phyloP scores from a whole-genome alignment of 371 early-diverging fungal species.

The Mucor irregularis region DNA sequence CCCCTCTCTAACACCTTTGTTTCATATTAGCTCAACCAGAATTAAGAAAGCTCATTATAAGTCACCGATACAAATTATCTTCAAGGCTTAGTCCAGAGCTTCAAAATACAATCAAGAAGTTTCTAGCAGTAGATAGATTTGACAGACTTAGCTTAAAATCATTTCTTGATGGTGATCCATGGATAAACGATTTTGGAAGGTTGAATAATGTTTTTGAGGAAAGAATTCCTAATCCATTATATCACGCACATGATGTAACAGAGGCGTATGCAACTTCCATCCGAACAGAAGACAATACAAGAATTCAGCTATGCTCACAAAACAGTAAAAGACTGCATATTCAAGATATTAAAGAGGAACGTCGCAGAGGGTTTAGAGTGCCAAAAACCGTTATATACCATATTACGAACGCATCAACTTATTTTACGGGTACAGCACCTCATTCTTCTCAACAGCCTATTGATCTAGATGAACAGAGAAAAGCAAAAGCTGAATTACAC shows the following conservation, averaged over 20 bases:
- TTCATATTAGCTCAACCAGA: constrained; percentile 54
- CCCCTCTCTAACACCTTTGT: too few relatives aligned
- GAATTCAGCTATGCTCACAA: constrained; percentile 14
- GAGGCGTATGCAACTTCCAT: constrained; percentile 30
- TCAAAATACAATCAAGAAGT: constrained; percentile 54
- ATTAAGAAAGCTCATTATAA: constrained; percentile 65
- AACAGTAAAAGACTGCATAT: constrained; percentile 35
- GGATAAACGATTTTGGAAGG: constrained; percentile 45
- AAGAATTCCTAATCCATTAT: constrained; percentile 3
- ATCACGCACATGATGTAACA: constrained; percentile 18
- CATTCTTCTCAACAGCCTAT: constrained; percentile 32
- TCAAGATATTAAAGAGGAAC: constrained; percentile 37
- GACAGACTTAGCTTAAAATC: constrained; percentile 47
- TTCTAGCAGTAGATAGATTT: constrained; percentile 47
- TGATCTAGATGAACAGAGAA: constrained; percentile 25
- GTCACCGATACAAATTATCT: constrained; percentile 58
- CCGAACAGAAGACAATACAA: constrained; percentile 16
- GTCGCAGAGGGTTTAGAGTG: constrained; percentile 14
- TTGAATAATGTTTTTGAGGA: constrained; percentile 31
- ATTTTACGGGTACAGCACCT: constrained; percentile 37
- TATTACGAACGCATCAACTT: constrained; percentile 43
- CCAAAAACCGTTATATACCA: constrained; percentile 49
- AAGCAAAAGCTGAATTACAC: constrained; percentile 31
- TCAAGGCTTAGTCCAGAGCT: constrained; percentile 39
- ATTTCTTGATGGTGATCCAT: constrained; percentile 53